These are phyloP conservation scores for Hansfordia pulvinata DNA, from an alignment of 2,329 filamentous ascomycete species.

Conservation along the genomic window DNA sequence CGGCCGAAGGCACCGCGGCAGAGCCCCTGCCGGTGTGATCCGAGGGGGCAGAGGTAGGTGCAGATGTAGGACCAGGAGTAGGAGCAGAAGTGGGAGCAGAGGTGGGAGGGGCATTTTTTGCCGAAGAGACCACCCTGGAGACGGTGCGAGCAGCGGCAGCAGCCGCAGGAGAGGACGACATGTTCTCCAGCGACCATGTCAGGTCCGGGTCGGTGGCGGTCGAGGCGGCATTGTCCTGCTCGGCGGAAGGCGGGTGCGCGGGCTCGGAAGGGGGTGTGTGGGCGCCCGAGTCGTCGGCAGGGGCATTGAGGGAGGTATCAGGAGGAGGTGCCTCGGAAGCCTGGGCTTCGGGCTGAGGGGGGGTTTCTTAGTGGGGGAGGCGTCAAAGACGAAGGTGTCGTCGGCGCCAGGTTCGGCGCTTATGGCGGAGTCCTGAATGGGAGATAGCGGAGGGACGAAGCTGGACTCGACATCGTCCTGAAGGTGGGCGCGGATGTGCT, in stretches of 20 bases:
- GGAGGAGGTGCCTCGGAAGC: constrained; percentile 1
- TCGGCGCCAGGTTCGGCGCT: constrained; percentile 33
- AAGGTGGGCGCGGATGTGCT: constrained; percentile 40
- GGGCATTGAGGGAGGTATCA: constrained; percentile 4
- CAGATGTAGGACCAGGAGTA: too few species aligned
- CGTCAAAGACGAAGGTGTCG: constrained; percentile 47
- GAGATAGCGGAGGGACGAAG: constrained; percentile 45
- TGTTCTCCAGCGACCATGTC: constrained; percentile 36
- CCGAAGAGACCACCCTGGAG: constrained; percentile 32
- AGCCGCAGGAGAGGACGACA: constrained; percentile 42
- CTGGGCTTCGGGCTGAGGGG: constrained; percentile 2
- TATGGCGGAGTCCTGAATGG: constrained; percentile 29
- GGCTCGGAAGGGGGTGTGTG: too few species aligned
- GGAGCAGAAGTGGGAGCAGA: too few species aligned
- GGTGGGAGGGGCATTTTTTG: constrained; percentile 13
- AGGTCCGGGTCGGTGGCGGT: constrained; percentile 20
- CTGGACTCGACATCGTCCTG: constrained; percentile 55
- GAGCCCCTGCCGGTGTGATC: too few species aligned
- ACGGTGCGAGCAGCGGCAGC: constrained; percentile 39
- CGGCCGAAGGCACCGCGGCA: too few species aligned
- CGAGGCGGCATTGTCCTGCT: neutral
- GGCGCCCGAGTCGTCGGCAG: constrained; percentile 7
- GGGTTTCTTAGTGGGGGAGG: constrained; percentile 18
- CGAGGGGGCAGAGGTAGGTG: too few species aligned
- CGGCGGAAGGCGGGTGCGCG: too few species aligned